phyloP scores from a whole-genome alignment of 257 asterid genomes.

The Fraxinus excelsior region DNA sequence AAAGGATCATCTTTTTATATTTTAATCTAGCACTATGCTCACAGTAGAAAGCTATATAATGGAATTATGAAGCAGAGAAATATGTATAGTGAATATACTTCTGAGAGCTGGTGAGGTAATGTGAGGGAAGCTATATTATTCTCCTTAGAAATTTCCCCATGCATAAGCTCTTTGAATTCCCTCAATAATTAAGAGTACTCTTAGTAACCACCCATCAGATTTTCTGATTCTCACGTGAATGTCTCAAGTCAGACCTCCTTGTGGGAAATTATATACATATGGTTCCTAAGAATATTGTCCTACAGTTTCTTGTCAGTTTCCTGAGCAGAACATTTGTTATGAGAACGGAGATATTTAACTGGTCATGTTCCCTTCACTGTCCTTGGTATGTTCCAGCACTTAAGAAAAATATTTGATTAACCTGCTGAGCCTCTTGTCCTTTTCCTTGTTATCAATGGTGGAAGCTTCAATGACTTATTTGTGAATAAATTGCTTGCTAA shows the following conservation, averaged over 20 bases:
- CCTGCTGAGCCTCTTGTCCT: neutral
- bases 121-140: neutral
- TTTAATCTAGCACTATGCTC: neutral
- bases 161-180: neutral
- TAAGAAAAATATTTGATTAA: neutral
- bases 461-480: neutral
- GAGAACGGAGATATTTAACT: neutral
- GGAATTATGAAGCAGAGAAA: neutral
- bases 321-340: neutral
- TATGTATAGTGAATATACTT: neutral
- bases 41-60: neutral
- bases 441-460: neutral
- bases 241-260: neutral
- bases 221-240: neutral
- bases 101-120: neutral
- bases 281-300: neutral
- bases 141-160: neutral
- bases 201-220: neutral
- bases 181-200: neutral
- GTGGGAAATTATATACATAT: neutral
- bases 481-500: neutral
- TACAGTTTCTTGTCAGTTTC: neutral
- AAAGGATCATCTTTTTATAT: neutral
- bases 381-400: neutral
- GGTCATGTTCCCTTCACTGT: neutral